These are phyloP conservation scores for Dentipellis sp. DNA, from an alignment of 768 basidiomycete genomes.

Conservation along the genomic window DNA sequence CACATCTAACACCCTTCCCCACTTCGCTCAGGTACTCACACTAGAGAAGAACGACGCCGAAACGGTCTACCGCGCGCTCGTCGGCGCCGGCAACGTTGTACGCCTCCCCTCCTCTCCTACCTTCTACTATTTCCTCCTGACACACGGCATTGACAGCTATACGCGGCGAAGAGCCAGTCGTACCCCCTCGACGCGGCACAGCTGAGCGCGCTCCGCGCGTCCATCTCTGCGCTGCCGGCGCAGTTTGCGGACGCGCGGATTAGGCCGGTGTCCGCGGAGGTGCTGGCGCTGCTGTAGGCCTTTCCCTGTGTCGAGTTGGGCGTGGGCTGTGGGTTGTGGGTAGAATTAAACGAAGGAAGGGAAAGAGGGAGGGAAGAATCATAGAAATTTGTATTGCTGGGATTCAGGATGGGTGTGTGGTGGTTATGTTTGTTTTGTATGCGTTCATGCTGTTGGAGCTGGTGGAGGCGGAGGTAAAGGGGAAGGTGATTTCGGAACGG, in stretches of 20 bases:
- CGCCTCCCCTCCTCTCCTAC: conserved; percentile 15
- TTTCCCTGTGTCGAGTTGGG: background rate
- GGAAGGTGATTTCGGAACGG: too few species aligned
- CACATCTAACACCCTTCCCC: background rate
- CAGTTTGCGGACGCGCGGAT: conserved; percentile 55
- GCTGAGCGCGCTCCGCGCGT: conserved; percentile 29
- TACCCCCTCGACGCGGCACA: conserved; percentile 30
- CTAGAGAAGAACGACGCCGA: conserved; percentile 52
- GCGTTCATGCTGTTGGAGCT: too few species aligned
- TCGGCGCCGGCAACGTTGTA: conserved; percentile 69
- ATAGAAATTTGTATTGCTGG: background rate
- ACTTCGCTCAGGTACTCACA: background rate
- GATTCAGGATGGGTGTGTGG: background rate
- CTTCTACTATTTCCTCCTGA: conserved; percentile 1
- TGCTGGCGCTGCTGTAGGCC: conserved; percentile 31
- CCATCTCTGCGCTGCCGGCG: conserved; percentile 29
- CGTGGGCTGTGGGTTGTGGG: background rate
- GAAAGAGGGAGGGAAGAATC: background rate
- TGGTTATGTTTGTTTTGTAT: too few species aligned
- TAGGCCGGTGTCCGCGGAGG: conserved; percentile 38
- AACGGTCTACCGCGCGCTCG: conserved; percentile 58
- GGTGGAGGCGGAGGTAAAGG: too few species aligned
- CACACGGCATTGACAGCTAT: conserved; percentile 30
- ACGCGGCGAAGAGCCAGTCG: conserved; percentile 32
- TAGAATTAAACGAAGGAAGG: background rate